phyloP scores from a whole-genome alignment of 2,329 filamentous ascomycete genomes.

The Intubia oerlemansii region DNA sequence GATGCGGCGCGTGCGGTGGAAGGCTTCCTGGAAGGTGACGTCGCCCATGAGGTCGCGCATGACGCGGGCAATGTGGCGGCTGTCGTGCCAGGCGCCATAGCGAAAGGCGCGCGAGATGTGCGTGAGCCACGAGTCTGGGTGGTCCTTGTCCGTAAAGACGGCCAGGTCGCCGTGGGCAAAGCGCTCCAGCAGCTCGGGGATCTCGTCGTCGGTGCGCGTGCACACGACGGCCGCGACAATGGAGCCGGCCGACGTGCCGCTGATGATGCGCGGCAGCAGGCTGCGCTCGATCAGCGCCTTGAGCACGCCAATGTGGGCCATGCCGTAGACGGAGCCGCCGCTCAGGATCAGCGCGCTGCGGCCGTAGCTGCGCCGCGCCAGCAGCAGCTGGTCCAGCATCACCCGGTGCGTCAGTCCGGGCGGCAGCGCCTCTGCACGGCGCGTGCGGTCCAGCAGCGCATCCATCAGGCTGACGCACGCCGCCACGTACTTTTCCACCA shows the following conservation, averaged over 20 bases:
- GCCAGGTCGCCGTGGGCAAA: conserved; percentile 65
- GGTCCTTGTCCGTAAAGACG: conserved; percentile 48
- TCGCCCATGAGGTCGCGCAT: conserved; percentile 69
- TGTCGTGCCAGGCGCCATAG: conserved; percentile 70
- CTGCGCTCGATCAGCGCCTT: conserved; percentile 58
- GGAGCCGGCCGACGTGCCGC: conserved; percentile 69
- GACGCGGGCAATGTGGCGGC: conserved; percentile 56
- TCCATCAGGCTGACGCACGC: conserved; percentile 57
- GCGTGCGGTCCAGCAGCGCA: conserved; percentile 35
- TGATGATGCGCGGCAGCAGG: conserved; percentile 68
- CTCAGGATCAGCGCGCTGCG: conserved; percentile 65
- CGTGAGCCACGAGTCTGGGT: conserved; percentile 39
- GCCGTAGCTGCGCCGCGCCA: conserved; percentile 63
- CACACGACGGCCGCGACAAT: conserved; percentile 71
- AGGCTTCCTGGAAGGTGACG: conserved; percentile 87
- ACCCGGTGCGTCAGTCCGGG: conserved; percentile 35
- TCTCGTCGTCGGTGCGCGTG: conserved; percentile 55
- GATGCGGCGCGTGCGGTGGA: conserved; percentile 80
- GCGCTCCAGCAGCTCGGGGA: conserved; percentile 43
- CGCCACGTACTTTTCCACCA: conserved; percentile 75
- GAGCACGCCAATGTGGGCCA: conserved; percentile 78
- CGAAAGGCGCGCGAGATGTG: conserved; percentile 56
- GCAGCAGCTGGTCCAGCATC: conserved; percentile 45
- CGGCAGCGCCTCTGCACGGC: conserved; percentile 24
- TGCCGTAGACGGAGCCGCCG: conserved; percentile 74